Conservation (phyloP, 192 early-diverging fungal species). For the Funneliformis geosporum region DNA sequence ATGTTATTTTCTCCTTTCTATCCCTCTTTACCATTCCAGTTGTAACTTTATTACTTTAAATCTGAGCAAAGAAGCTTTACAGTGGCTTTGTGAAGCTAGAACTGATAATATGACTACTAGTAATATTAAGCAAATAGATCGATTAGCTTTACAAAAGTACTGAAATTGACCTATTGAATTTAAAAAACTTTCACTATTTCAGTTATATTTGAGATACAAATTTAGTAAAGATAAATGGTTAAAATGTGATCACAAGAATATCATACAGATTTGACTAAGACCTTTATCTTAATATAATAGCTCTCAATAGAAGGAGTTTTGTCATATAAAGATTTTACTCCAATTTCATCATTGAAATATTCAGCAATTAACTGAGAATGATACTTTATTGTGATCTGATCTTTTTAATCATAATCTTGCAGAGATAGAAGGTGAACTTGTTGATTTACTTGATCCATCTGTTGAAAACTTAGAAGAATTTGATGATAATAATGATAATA, state of each 20-base stretch:
- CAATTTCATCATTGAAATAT: neutral
- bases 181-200: neutral
- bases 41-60: no score
- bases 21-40: constrained; percentile 10
- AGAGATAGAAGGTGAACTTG: neutral
- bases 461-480: neutral
- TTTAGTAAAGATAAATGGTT: neutral
- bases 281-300: neutral
- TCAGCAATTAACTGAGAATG: neutral
- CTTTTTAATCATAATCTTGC: neutral
- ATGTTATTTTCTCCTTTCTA: neutral
- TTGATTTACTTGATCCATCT: neutral
- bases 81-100: no score
- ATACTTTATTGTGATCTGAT: neutral
- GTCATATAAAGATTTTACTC: neutral
- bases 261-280: neutral
- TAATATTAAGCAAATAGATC: neutral
- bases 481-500: no score
- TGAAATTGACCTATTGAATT: neutral
- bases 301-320: neutral
- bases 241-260: neutral
- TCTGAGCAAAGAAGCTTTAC: no score
- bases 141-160: neutral
- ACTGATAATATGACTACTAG: no score
- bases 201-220: neutral